Conservation (phyloP, 192 early-diverging fungal genomes). For the Rhizophagus sp. region DNA sequence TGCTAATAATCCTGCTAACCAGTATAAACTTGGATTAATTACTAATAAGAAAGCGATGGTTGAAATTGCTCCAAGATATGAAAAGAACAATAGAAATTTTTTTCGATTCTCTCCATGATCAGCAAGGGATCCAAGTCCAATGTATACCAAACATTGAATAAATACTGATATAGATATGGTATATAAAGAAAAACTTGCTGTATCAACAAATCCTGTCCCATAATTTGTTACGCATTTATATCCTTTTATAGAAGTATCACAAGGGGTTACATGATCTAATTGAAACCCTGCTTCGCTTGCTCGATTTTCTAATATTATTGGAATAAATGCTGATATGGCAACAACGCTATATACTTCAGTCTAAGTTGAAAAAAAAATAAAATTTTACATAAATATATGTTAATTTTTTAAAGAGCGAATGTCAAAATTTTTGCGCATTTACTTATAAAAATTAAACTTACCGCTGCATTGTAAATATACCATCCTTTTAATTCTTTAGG, state of each 20-base stretch:
- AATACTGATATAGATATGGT: not conserved
- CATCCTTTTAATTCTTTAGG: constrained; percentile 8
- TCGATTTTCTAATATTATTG: constrained; percentile 11
- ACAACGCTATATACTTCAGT: not conserved
- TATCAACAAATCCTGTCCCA: not conserved
- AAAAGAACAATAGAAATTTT: constrained; percentile 41
- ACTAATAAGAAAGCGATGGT: constrained; percentile 41
- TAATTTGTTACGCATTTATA: not conserved
- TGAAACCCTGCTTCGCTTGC: not conserved
- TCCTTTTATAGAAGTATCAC: not conserved
- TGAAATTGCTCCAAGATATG: constrained; percentile 43
- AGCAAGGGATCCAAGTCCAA: not conserved
- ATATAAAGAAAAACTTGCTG: not conserved
- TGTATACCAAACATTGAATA: not conserved
- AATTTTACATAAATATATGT: not conserved
- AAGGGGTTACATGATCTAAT: not conserved
- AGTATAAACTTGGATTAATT: constrained; percentile 40
- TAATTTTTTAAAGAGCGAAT: no score
- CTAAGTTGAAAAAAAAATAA: not conserved
- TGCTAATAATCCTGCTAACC: constrained; percentile 42
- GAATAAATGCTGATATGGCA: constrained; percentile 5
- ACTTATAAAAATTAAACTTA: not conserved
- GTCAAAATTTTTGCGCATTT: not conserved
- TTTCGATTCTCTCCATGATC: constrained; percentile 39
- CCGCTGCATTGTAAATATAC: constrained; percentile 6